Evolutionary conservation across 2,329 filamentous ascomycete genomes (phyloP).

Genomic region (Arthroderma sp.): DNA sequence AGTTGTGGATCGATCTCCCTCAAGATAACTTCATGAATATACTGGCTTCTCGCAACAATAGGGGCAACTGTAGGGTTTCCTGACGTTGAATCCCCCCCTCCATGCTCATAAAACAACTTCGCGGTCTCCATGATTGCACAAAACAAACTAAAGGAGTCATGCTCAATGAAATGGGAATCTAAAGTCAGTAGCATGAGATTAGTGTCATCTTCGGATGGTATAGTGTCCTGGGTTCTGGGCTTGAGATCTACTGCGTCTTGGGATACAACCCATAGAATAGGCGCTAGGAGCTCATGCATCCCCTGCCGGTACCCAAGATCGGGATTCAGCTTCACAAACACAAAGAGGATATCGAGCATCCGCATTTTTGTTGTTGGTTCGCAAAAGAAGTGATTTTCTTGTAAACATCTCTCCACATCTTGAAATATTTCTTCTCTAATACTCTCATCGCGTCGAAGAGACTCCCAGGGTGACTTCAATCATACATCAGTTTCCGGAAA

Average conservation of each 20-base stretch:
- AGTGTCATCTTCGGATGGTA: slow-evolving; percentile 26
- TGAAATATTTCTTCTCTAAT: slow-evolving; percentile 81
- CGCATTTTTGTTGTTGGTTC: slow-evolving; percentile 63
- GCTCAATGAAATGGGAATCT: slow-evolving; percentile 64
- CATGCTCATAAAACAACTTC: slow-evolving; percentile 74
- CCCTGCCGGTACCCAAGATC: slow-evolving; percentile 88
- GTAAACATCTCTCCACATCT: slow-evolving; percentile 81
- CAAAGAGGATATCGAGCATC: slow-evolving; percentile 78
- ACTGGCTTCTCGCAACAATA: slow-evolving; percentile 74
- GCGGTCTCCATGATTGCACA: slow-evolving; percentile 76
- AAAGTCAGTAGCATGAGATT: slow-evolving; percentile 51
- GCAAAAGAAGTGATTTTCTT: slow-evolving; percentile 83
- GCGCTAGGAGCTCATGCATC: slow-evolving; percentile 92
- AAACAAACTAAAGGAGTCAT: slow-evolving; percentile 81
- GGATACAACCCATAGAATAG: slow-evolving; percentile 72
- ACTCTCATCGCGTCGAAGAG: slow-evolving; percentile 69
- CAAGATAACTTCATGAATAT: slow-evolving; percentile 74
- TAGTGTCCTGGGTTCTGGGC: slow-evolving; percentile 17
- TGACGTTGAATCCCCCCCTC: slow-evolving; percentile 25
- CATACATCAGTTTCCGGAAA: slow-evolving; percentile 30
- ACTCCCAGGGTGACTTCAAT: slow-evolving; percentile 75
- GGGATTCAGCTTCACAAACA: slow-evolving; percentile 87
- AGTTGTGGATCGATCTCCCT: slow-evolving; percentile 71
- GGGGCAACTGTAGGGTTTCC: slow-evolving; percentile 42
- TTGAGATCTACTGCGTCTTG: slow-evolving; percentile 58